Evolutionary conservation across 768 basidiomycete species (phyloP).

Genomic region (Coprinopsis marcescibilis): DNA sequence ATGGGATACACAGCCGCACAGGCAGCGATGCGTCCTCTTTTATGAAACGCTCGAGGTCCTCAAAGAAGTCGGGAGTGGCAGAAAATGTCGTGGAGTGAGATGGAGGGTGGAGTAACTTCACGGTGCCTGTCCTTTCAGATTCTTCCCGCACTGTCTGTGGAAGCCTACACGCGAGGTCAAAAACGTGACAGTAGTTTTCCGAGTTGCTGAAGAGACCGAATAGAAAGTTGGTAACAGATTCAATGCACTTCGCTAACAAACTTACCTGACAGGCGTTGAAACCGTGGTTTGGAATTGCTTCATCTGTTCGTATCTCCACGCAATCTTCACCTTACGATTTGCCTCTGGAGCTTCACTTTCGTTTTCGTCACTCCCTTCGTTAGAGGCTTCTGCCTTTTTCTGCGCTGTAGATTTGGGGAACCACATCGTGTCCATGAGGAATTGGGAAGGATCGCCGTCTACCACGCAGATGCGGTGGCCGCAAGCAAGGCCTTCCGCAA

Average conservation of each 20-base stretch:
- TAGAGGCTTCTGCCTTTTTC: conserved; percentile 15
- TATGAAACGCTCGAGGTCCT: conserved; percentile 25
- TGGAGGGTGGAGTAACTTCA: conserved; percentile 10
- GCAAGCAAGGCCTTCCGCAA: conserved; percentile 77
- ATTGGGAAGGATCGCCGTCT: conserved; percentile 47
- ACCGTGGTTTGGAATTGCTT: conserved; percentile 89
- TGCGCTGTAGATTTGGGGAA: conserved; percentile 30
- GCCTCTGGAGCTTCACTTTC: conserved; percentile 36
- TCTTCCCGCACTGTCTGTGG: conserved; percentile 44
- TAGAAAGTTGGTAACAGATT: conserved; percentile 4
- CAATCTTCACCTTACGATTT: conserved; percentile 80
- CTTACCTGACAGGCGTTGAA: conserved; percentile 40
- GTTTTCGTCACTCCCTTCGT: conserved; percentile 28
- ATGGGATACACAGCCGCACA: conserved; percentile 57
- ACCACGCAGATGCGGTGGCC: conserved; percentile 68
- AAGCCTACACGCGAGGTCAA: conserved; percentile 67
- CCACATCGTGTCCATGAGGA: conserved; percentile 84
- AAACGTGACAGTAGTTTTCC: conserved; percentile 61
- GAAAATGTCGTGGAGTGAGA: conserved; percentile 23
- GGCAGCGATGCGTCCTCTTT: conserved; percentile 20
- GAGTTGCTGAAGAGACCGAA: conserved; percentile 30
- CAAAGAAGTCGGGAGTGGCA: conserved; percentile 17
- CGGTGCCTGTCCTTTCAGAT: conserved; percentile 27
- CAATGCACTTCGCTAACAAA: conserved; percentile 12
- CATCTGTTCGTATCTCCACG: conserved; percentile 96